phyloP scores from a whole-genome alignment of 345 rosid genomes.

The Salix purpurea region DNA sequence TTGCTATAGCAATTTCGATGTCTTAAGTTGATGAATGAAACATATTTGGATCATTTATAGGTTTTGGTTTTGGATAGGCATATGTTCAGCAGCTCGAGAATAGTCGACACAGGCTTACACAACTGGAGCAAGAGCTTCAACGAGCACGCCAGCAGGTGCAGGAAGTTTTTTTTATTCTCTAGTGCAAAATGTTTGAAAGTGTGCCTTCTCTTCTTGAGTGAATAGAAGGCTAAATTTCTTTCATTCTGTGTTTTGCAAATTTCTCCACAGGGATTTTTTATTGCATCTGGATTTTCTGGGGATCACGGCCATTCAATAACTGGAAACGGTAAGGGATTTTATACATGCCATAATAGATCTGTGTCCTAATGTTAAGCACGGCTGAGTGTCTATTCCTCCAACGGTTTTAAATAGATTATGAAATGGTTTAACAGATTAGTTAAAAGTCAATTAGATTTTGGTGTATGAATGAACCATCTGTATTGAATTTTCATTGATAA shows the following conservation, averaged over 20 bases:
- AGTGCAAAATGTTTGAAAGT: neutral
- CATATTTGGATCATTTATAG: slow-evolving; percentile 41
- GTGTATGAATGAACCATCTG: neutral
- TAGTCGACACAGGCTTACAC: slow-evolving; percentile 59
- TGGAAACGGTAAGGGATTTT: slow-evolving; percentile 51
- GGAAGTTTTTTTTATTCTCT: neutral
- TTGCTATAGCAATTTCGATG: neutral
- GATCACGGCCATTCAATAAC: slow-evolving; percentile 38
- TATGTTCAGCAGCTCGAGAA: slow-evolving; percentile 91
- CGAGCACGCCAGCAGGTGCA: slow-evolving; percentile 71
- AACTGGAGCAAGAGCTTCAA: slow-evolving; percentile 84
- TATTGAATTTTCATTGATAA: neutral
- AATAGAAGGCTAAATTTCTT: neutral
- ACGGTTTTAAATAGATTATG: neutral
- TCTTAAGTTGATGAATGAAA: slow-evolving; percentile 17
- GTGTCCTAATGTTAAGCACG: neutral
- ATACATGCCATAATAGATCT: neutral
- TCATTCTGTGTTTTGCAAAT: neutral
- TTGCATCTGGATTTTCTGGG: slow-evolving; percentile 41
- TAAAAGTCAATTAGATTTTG: neutral
- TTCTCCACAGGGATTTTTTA: slow-evolving; percentile 47
- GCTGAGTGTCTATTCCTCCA: neutral
- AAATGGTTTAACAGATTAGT: neutral
- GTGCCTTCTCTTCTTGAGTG: neutral
- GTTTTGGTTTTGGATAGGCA: slow-evolving; percentile 65